Evolutionary conservation across 352 stramenopile genomes (phyloP).

Genomic region (Aphanomyces invadans): DNA sequence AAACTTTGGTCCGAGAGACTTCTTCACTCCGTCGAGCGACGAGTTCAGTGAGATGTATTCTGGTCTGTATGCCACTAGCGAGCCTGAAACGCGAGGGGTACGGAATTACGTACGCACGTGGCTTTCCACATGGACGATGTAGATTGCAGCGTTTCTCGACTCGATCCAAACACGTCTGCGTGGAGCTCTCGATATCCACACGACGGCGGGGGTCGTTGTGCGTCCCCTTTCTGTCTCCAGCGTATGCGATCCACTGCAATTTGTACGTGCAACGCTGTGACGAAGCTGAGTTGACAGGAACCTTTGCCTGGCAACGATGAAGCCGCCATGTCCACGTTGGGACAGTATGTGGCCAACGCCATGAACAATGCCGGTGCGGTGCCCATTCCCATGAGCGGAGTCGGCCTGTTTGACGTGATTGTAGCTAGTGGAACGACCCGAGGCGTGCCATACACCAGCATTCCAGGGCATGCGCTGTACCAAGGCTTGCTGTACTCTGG

Average conservation of each 20-base stretch:
- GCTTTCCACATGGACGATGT: no score
- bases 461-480: conserved; percentile 2
- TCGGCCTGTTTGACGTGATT: neutral
- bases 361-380: neutral
- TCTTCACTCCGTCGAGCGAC: neutral
- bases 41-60: neutral
- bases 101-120: no score
- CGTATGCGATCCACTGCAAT: neutral
- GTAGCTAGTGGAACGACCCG: neutral
- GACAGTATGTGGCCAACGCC: neutral
- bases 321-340: neutral
- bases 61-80: neutral
- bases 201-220: conserved; percentile 1
- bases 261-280: no score
- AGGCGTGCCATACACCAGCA: neutral
- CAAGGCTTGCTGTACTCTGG: conserved; percentile 7
- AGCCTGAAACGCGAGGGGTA: conserved; percentile 5
- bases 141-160: neutral
- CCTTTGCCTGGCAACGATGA: neutral
- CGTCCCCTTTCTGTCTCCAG: neutral
- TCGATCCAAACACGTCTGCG: neutral
- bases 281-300: no score
- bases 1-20: conserved; percentile 28
- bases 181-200: neutral
- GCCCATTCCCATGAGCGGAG: no score